Base-by-base conservation (phyloP, 1,284 basidiomycete genomes). In the Ganoderma multipileum region DNA sequence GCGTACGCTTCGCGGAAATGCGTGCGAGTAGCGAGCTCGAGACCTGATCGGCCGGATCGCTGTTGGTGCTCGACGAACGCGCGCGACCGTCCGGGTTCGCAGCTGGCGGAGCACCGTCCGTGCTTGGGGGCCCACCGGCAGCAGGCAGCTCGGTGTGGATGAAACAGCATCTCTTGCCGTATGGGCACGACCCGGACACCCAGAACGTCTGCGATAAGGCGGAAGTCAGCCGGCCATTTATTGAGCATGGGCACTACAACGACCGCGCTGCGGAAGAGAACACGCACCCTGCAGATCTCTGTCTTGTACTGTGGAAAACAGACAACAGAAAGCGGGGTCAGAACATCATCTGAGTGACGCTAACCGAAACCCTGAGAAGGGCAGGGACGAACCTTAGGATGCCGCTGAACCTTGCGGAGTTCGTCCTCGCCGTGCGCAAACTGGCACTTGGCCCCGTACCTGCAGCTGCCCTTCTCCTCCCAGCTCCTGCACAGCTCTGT, bases 341-440 rank as follows among this genome's bases (percentile, higher is more conserved):
- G 69, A 39, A 57, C 38, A 69, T 66, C 64, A 71, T 41, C 47
- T 58, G 63, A 47, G 41, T 23, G 30, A 69, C 61, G 59, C 58
- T 52, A 57, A 42, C 55, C 38, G 30, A 36, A 42, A 54, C 55
- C 55, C 47, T 52, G 23, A 44, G 52, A 63, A 66, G 47, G 23
- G 12, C 44, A 61, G 57, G 50, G 47, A 75, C 83, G 73, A 76
- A 93, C 93, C 88, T 96, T 96, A 59, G 95, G 95, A 79, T 97
- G 95, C 71, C 95, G 87, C 71, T 89, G 80, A 26, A 96, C 92
- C 68, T 86, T 89, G 47, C 95, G 89, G 55, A 97, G 84, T 80
- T 97, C 95, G 0, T 94, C 91, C 76, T 95, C 91, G 59, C 95
- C 95, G 75, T 97, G 95, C 33, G 95, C 95, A 77, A 96, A 96